phyloP scores from a whole-genome alignment of 2,329 filamentous ascomycete genomes.

The Claviceps maximensis region DNA sequence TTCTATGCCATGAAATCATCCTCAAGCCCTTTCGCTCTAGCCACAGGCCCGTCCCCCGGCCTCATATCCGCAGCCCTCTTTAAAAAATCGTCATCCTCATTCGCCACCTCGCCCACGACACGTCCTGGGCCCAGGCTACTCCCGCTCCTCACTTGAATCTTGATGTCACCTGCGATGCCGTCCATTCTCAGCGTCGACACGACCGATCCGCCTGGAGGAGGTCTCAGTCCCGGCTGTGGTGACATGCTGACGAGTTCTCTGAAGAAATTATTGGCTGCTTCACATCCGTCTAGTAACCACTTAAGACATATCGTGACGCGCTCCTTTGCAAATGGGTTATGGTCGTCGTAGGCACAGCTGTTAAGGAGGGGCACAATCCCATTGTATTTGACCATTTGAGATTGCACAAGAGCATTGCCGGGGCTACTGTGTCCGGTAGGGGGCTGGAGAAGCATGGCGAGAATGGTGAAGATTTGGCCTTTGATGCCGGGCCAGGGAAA shows the following conservation, averaged over 20 bases:
- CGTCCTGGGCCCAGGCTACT: slow-evolving; percentile 8
- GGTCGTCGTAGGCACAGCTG: slow-evolving; percentile 81
- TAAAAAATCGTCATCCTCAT: slow-evolving; percentile 21
- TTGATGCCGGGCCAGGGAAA: slow-evolving; percentile 67
- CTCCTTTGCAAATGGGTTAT: slow-evolving; percentile 90
- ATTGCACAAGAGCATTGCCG: slow-evolving; percentile 64
- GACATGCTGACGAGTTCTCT: slow-evolving; percentile 43
- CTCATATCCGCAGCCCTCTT: slow-evolving; percentile 30
- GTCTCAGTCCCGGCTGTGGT: slow-evolving; percentile 25
- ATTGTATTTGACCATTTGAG: slow-evolving; percentile 72
- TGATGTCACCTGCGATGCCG: slow-evolving; percentile 42
- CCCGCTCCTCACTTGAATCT: slow-evolving; percentile 35
- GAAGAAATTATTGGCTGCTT: slow-evolving; percentile 59
- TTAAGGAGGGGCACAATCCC: slow-evolving; percentile 80
- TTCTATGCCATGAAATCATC: slow-evolving; percentile 32
- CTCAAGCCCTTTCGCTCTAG: slow-evolving; percentile 20
- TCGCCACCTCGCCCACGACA: background rate
- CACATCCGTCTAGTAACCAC: slow-evolving; percentile 63
- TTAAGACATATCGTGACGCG: slow-evolving; percentile 82
- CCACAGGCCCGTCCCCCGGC: slow-evolving; percentile 14
- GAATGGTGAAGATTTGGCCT: slow-evolving; percentile 79
- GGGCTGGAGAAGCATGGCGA: slow-evolving; percentile 81
- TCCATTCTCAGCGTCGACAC: slow-evolving; percentile 38
- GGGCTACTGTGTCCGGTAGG: slow-evolving; percentile 47
- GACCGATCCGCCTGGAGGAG: slow-evolving; percentile 20